phyloP scores from a whole-genome alignment of 2,329 filamentous ascomycete genomes.

The Penicillium verrucosum region DNA sequence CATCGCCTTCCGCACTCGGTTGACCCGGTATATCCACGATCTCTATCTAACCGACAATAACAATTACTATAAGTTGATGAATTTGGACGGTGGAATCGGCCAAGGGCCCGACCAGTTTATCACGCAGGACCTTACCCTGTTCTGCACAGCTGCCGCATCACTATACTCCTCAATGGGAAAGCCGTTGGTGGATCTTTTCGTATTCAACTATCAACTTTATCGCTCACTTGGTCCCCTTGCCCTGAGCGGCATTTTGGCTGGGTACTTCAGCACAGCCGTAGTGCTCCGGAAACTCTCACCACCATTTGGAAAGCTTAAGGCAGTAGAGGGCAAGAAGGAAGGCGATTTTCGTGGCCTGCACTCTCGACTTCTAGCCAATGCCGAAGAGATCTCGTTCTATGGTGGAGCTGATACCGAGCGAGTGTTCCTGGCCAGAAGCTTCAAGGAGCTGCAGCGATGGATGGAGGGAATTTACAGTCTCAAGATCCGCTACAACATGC shows the following conservation, averaged over 20 bases:
- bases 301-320: constrained; percentile 94
- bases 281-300: constrained; percentile 84
- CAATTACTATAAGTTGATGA: constrained; percentile 93
- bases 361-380: constrained; percentile 88
- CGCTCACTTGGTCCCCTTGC: constrained; percentile 85
- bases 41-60: constrained; percentile 91
- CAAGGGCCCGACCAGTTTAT: constrained; percentile 95
- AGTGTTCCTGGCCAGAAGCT: constrained; percentile 84
- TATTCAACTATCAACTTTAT: constrained; percentile 98
- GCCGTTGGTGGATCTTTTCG: constrained; percentile 91
- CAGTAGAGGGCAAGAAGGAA: constrained; percentile 90
- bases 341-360: constrained; percentile 92
- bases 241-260: constrained; percentile 78
- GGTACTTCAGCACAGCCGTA: constrained; percentile 92
- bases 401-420: constrained; percentile 94
- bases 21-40: constrained; percentile 96
- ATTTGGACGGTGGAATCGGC: constrained; percentile 87
- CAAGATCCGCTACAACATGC: constrained; percentile 97
- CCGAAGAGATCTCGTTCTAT: constrained; percentile 97
- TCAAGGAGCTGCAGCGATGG: constrained; percentile 88
- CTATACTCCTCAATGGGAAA: constrained; percentile 97
- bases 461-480: constrained; percentile 99
- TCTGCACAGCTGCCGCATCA: constrained; percentile 87
- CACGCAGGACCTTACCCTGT: constrained; percentile 91
- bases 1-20: constrained; percentile 90